Percentiles rank a stretch among this genome's conserved stretches.
Evolutionary conservation across 2,329 filamentous ascomycete genomes (phyloP).

Genomic region (Penicillium sp.): DNA sequence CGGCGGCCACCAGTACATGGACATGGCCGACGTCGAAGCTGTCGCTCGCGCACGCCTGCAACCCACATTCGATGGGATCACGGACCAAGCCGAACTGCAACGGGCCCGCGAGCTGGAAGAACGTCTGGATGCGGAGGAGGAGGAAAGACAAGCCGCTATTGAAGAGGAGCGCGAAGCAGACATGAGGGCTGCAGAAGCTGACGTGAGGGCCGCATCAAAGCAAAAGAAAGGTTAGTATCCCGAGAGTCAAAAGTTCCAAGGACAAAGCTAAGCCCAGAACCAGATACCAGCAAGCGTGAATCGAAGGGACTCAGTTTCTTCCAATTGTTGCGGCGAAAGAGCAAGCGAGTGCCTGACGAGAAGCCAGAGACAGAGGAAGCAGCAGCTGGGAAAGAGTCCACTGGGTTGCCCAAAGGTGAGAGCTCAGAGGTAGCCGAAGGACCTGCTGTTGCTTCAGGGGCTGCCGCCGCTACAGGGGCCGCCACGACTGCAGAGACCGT

Average conservation of each 20-base stretch:
- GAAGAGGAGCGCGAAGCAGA: slow-evolving; percentile 42
- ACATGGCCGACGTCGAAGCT: slow-evolving; percentile 72
- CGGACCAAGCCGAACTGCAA: slow-evolving; percentile 71
- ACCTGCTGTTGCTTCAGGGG: no score
- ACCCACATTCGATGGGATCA: slow-evolving; percentile 81
- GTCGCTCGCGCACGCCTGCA: slow-evolving; percentile 76
- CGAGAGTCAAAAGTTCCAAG: no score
- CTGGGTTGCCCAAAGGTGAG: slow-evolving; percentile 4
- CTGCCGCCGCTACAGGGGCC: neutral
- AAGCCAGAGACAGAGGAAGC: slow-evolving; percentile 11
- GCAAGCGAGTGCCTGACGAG: slow-evolving; percentile 20
- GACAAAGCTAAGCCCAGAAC: neutral
- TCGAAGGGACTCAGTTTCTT: slow-evolving; percentile 25
- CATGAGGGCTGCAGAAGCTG: slow-evolving; percentile 34
- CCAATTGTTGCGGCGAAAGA: slow-evolving; percentile 27
- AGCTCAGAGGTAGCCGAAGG: neutral
- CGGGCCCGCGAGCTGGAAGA: slow-evolving; percentile 64
- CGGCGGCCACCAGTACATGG: slow-evolving; percentile 77
- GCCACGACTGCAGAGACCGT: neutral
- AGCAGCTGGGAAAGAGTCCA: neutral
- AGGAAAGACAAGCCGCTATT: slow-evolving; percentile 56
- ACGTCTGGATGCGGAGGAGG: slow-evolving; percentile 63
- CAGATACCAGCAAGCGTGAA: slow-evolving; percentile 17
- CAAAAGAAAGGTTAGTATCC: slow-evolving; percentile 30
- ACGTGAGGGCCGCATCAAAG: slow-evolving; percentile 33